Conservation (phyloP, 2,329 filamentous ascomycete genomes). For the Aspergillus pseudoglaucus region DNA sequence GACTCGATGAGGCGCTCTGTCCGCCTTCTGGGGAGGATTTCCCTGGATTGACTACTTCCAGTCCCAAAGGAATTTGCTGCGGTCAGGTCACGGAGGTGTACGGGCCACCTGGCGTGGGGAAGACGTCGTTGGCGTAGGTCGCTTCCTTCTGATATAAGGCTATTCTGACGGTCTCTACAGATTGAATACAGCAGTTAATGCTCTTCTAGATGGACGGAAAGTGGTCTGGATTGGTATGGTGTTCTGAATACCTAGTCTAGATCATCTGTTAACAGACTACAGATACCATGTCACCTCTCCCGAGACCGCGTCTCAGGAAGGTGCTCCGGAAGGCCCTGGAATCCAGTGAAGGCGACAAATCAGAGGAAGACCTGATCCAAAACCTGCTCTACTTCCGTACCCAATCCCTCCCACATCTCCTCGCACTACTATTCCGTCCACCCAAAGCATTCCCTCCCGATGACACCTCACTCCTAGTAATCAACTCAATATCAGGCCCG, state of each 20-base stretch:
- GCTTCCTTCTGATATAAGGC: slow-evolving; percentile 2
- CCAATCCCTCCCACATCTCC: slow-evolving; percentile 56
- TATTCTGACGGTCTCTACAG: no score
- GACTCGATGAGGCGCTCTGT: slow-evolving; percentile 39
- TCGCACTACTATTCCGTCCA: slow-evolving; percentile 68
- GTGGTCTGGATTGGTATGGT: slow-evolving; percentile 77
- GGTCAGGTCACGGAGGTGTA: slow-evolving; percentile 82
- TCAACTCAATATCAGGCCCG: slow-evolving; percentile 72
- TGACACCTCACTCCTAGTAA: slow-evolving; percentile 61
- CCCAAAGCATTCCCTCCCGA: slow-evolving; percentile 56
- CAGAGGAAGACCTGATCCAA: slow-evolving; percentile 24
- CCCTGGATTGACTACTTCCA: slow-evolving; percentile 3
- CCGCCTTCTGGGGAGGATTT: slow-evolving; percentile 10
- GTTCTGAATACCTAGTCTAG: no score
- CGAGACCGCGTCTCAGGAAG: slow-evolving; percentile 42
- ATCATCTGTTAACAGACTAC: not conserved
- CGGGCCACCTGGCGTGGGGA: slow-evolving; percentile 79
- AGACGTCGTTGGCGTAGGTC: slow-evolving; percentile 72
- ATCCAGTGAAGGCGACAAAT: slow-evolving; percentile 8
- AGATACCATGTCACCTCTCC: slow-evolving; percentile 48
- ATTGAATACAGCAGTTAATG: slow-evolving; percentile 62
- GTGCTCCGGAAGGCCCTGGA: slow-evolving; percentile 31
- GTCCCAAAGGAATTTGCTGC: slow-evolving; percentile 56
- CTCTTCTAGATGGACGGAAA: slow-evolving; percentile 52
- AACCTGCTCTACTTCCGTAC: slow-evolving; percentile 61